Conservation (phyloP, 2,329 filamentous ascomycete species). For the Verticillium zaregamsianum region DNA sequence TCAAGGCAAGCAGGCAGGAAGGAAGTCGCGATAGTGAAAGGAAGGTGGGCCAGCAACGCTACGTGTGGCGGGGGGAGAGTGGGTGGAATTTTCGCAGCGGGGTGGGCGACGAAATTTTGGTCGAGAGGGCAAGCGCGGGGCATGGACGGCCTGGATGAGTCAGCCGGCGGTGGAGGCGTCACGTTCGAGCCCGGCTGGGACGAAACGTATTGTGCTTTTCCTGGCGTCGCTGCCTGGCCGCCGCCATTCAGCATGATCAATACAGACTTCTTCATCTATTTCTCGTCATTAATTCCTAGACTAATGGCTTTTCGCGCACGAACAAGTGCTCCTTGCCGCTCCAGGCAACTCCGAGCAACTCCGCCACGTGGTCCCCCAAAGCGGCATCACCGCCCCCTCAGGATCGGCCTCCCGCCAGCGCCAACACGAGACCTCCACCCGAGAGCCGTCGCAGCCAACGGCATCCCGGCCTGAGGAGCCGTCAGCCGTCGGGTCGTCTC, state of each 20-base stretch:
- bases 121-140: conserved; percentile 1
- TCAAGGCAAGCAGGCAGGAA: background rate
- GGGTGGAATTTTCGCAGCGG: background rate
- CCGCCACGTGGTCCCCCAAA: background rate
- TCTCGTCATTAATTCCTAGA: background rate
- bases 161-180: conserved; percentile 9
- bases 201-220: background rate
- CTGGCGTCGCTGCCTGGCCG: background rate
- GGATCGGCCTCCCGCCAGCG: background rate
- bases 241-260: too few species aligned
- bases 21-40: background rate
- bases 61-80: background rate
- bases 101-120: conserved; percentile 1
- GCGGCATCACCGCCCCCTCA: background rate
- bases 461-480: background rate
- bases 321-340: background rate
- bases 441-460: background rate
- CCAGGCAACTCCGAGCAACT: background rate
- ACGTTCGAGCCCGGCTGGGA: background rate
- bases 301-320: too few species aligned
- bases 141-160: conserved; percentile 1
- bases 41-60: background rate
- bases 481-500: background rate
- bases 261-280: too few species aligned
- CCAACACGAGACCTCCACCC: background rate